phyloP scores from a whole-genome alignment of 306 rosid species.

The Argentina anserina region DNA sequence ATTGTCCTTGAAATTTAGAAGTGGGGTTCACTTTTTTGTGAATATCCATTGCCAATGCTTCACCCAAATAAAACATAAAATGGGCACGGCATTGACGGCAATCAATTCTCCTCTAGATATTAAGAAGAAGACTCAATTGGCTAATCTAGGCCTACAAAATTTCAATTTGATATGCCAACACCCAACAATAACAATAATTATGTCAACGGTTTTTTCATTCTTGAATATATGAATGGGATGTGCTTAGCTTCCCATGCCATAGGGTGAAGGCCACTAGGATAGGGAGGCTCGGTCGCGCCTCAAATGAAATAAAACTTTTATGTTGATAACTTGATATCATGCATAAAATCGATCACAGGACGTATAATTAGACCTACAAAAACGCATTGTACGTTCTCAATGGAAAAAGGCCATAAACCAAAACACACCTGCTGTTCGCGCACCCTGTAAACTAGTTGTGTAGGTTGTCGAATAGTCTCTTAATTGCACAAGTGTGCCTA shows the following conservation, averaged over 20 bases:
- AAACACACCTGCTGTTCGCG: too few relatives aligned
- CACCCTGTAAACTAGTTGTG: too few relatives aligned
- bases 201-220: background rate
- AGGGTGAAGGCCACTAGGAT: background rate
- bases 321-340: too few relatives aligned
- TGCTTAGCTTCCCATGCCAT: background rate
- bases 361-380: too few relatives aligned
- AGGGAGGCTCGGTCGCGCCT: too few relatives aligned
- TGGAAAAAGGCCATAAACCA: too few relatives aligned
- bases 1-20: background rate
- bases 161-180: background rate
- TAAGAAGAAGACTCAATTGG: background rate
- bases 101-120: background rate
- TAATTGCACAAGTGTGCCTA: too few relatives aligned
- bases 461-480: too few relatives aligned
- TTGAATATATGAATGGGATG: background rate
- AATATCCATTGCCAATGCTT: background rate
- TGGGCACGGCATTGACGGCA: background rate
- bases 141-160: background rate
- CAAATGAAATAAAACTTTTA: background rate
- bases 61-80: background rate
- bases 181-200: background rate
- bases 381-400: too few relatives aligned
- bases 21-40: background rate
- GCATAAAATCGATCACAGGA: too few relatives aligned